A percentile compares a stretch with the other conserved stretches of the same genome.
Conservation (phyloP, 257 asterid genomes). For the Salvia splendens region DNA sequence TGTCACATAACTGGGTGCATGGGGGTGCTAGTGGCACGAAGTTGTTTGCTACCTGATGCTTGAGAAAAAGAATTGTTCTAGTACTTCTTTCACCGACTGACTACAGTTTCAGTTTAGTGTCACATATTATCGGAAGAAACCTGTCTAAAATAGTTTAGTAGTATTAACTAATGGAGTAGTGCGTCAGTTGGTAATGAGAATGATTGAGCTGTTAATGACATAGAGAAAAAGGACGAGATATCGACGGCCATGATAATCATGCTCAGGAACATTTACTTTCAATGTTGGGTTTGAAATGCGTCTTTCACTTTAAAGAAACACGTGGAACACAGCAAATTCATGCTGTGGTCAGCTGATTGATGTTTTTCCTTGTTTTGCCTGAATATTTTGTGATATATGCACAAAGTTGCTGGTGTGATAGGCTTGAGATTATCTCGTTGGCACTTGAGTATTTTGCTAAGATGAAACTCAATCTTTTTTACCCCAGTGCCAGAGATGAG, state of each 20-base stretch:
- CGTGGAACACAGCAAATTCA: background rate
- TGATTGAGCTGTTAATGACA: background rate
- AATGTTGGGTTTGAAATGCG: constrained; percentile 4
- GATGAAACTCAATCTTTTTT: constrained; percentile 13
- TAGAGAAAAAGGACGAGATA: background rate
- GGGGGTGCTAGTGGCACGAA: background rate
- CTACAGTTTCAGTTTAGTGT: background rate
- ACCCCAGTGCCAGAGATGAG: constrained; percentile 78
- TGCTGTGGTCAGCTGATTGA: background rate
- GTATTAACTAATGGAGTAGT: background rate
- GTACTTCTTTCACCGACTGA: background rate
- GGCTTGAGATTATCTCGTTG: background rate
- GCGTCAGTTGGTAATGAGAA: background rate
- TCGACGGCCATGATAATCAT: background rate
- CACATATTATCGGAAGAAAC: background rate
- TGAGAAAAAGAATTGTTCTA: background rate
- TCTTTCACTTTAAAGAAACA: background rate
- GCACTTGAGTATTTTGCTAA: background rate
- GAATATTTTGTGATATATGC: background rate
- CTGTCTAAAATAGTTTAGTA: background rate
- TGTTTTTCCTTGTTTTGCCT: background rate
- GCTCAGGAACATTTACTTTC: background rate
- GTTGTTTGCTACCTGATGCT: constrained; percentile 2
- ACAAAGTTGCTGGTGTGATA: background rate
- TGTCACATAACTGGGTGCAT: background rate